Percentiles rank a stretch among this genome's conserved stretches.
Evolutionary conservation across 768 basidiomycete species (phyloP).

Genomic region (Lentinula edodes): DNA sequence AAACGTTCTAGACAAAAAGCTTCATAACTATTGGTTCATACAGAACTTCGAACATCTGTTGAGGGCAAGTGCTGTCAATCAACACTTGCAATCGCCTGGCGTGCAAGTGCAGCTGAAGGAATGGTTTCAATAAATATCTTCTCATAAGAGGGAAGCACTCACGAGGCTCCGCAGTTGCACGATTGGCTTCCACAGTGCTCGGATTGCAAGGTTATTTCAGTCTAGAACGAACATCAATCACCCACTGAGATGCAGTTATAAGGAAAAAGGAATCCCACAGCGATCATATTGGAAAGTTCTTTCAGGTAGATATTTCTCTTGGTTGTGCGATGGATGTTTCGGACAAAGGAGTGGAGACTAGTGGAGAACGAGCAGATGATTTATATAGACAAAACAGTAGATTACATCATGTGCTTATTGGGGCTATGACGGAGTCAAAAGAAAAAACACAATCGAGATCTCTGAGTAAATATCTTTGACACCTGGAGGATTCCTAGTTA

Average conservation of each 20-base stretch:
- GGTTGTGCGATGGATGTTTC: not conserved
- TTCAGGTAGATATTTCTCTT: not conserved
- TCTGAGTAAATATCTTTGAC: too few relatives aligned
- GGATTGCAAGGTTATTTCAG: not conserved
- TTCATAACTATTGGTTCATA: too few relatives aligned
- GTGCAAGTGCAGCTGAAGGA: not conserved
- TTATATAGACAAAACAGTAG: not conserved
- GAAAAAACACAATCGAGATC: too few relatives aligned
- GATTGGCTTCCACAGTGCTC: constrained; percentile 1
- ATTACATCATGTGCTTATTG: not conserved
- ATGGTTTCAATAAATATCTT: not conserved
- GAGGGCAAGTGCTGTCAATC: not conserved
- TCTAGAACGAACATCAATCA: not conserved
- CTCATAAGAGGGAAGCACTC: not conserved
- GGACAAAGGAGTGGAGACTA: too few relatives aligned
- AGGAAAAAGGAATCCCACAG: not conserved
- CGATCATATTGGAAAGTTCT: not conserved
- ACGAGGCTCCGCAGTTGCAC: constrained; percentile 1
- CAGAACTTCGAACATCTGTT: too few relatives aligned
- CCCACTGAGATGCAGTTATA: not conserved
- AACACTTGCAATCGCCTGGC: constrained; percentile 6
- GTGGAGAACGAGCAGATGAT: not conserved
- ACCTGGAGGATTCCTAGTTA: too few relatives aligned
- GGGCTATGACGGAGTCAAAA: not conserved
- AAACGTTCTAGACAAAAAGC: too few relatives aligned